Evolutionary conservation across 2,329 filamentous ascomycete genomes (phyloP).

Genomic region (Xylariaceae sp.): DNA sequence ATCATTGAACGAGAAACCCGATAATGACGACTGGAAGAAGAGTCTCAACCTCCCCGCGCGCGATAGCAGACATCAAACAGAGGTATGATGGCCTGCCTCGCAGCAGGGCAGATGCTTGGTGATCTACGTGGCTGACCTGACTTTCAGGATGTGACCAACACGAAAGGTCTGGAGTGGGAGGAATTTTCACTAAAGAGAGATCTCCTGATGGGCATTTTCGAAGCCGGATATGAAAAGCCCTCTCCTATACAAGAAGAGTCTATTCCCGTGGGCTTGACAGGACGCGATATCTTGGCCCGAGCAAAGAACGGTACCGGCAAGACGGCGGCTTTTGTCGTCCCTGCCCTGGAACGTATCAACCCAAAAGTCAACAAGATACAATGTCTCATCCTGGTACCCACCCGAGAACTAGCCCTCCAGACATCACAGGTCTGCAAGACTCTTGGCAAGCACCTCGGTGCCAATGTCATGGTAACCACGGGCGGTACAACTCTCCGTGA

Average conservation of each 20-base stretch:
- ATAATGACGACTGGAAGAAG: constrained; percentile 65
- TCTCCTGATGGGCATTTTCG: constrained; percentile 97
- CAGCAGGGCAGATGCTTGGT: too few relatives aligned
- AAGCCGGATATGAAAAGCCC: constrained; percentile 96
- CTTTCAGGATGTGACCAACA: constrained; percentile 86
- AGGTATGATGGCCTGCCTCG: too few relatives aligned
- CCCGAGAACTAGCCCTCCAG: constrained; percentile 92
- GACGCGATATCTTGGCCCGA: constrained; percentile 88
- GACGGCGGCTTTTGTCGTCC: constrained; percentile 96
- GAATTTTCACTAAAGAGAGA: constrained; percentile 93
- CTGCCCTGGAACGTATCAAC: constrained; percentile 90
- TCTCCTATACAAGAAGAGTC: constrained; percentile 99
- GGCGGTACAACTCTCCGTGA: constrained; percentile 92
- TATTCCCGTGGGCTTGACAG: constrained; percentile 91
- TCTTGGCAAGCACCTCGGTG: constrained; percentile 88
- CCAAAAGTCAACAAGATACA: constrained; percentile 95
- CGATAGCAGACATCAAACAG: constrained; percentile 73
- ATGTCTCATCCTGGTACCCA: constrained; percentile 91
- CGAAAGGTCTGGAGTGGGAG: constrained; percentile 95
- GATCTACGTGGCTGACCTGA: neutral
- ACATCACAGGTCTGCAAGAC: constrained; percentile 99
- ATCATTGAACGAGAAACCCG: constrained; percentile 38
- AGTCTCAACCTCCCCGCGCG: constrained; percentile 63
- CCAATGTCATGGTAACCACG: constrained; percentile 99
- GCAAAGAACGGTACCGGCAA: constrained; percentile 99